Base-by-base conservation (phyloP, 192 early-diverging fungal genomes). In the Backusella mclennaniae region DNA sequence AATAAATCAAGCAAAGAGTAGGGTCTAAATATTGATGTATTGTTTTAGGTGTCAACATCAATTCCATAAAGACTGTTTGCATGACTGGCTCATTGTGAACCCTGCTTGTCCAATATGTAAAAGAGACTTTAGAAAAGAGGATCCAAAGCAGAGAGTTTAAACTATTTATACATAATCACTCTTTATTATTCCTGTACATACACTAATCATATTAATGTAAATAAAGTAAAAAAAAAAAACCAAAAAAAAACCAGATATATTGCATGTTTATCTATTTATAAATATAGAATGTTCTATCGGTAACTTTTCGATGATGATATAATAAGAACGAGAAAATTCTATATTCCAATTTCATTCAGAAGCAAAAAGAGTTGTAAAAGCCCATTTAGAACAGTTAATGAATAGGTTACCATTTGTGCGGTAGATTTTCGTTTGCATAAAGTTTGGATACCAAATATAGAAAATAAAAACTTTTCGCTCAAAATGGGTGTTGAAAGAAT, bases 51-150 rank as follows among this genome's bases (percentile, higher is more conserved):
- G 94, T 83, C 80, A 77, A 1, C 94, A 96, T 82, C 92, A 93
- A 76, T 93, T 95, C 81, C 94, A 96, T 83, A 88, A 88, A 79
- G 85, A 89, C 23, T 96, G 94, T 82, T 91, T 95, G 1, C 91
- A 93, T 73, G 91, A 92, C 75, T 96, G 94, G 94, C 84, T 96
- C 38, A 85, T 85, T 31, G 75, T 93, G 67, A 93, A 94, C 78
- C 84, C 86, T 71, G 84, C 86, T 7, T 96, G 94, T 78, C 94
- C 94, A 21, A 83, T 94, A 26, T 95, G 94, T 80, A 91, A 92
- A 53, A 83, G 80, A 35, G 87, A 88, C 73, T 83, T 88, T 46
- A 82, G 79, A n/a, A 84, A 80, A 59, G 82, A 82, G 14, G 74
- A 80, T 35, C 35, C 11, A 66, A 23, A 39, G 14, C 35, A 74